Evolutionary conservation across 495 filamentous ascomycete species (phyloP).

Genomic region (Trichoderma gamsii): DNA sequence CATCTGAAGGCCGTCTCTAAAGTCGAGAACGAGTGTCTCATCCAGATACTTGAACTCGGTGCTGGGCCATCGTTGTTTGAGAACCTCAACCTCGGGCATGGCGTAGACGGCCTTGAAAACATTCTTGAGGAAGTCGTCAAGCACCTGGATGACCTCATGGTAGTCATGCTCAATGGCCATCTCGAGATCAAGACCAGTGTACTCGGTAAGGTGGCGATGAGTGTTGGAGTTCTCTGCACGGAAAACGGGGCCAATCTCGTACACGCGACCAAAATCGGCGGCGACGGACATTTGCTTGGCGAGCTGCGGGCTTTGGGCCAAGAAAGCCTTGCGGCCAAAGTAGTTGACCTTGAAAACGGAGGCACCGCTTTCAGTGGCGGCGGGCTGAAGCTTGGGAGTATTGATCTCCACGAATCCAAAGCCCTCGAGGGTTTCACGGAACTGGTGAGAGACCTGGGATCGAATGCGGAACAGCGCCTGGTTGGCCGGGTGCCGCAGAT

Average conservation of each 20-base stretch:
- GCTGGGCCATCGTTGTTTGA: constrained; percentile 56
- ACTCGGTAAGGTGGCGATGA: constrained; percentile 93
- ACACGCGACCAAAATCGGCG: constrained; percentile 84
- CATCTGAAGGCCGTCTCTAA: constrained; percentile 71
- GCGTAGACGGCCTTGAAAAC: constrained; percentile 76
- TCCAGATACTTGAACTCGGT: constrained; percentile 68
- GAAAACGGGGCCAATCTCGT: constrained; percentile 94
- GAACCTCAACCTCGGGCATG: constrained; percentile 62
- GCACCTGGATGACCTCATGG: constrained; percentile 77
- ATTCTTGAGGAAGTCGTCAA: constrained; percentile 79
- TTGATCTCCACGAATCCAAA: constrained; percentile 87
- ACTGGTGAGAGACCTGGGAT: constrained; percentile 68
- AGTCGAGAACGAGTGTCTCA: constrained; percentile 72
- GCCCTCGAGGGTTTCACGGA: constrained; percentile 68
- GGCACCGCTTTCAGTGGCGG: constrained; percentile 86
- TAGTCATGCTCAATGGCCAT: constrained; percentile 89
- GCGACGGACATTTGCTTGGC: constrained; percentile 95
- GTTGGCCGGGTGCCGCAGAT: constrained; percentile 75
- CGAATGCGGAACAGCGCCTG: constrained; percentile 84
- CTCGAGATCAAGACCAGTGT: constrained; percentile 89
- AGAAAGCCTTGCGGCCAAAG: constrained; percentile 80
- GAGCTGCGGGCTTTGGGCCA: constrained; percentile 90
- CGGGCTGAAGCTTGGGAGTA: constrained; percentile 84
- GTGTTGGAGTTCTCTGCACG: constrained; percentile 96
- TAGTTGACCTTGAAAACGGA: constrained; percentile 94